Conservation (phyloP, 306 rosid species). For the Lathyrus aphaca region DNA sequence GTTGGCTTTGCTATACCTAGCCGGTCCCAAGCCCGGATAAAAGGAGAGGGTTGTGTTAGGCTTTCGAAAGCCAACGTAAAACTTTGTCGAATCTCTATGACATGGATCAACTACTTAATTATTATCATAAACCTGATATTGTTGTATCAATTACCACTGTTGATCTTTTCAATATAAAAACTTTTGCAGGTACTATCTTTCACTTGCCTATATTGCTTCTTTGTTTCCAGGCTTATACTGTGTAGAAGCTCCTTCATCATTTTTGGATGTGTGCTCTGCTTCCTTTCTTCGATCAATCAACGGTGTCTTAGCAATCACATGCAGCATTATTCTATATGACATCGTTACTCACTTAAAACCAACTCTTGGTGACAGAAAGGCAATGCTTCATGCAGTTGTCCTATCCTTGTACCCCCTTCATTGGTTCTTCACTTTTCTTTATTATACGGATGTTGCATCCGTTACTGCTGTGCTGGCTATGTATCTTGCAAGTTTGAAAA, state of each 20-base stretch:
- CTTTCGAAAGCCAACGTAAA: too few relatives aligned
- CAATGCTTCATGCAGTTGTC: conserved; percentile 60
- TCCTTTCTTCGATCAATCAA: conserved; percentile 72
- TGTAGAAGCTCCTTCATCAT: conserved; percentile 51
- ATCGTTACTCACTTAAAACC: conserved; percentile 76
- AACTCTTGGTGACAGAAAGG: conserved; percentile 61
- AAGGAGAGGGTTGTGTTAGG: too few relatives aligned
- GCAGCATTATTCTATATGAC: conserved; percentile 69
- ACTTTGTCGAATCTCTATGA: too few relatives aligned
- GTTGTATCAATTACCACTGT: conserved; percentile 32
- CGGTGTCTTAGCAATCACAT: conserved; percentile 67
- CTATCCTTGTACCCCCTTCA: conserved; percentile 82
- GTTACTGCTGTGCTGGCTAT: conserved; percentile 77
- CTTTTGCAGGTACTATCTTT: conserved; percentile 93
- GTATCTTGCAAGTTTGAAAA: conserved; percentile 83
- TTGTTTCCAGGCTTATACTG: conserved; percentile 72
- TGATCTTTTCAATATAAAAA: conserved; percentile 43
- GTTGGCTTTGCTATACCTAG: too few relatives aligned
- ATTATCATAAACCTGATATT: neutral
- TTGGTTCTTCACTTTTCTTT: conserved; percentile 92
- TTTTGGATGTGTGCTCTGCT: conserved; percentile 67
- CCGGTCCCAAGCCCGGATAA: too few relatives aligned
- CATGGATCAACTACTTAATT: too few relatives aligned
- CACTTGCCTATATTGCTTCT: conserved; percentile 88
- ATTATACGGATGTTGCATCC: conserved; percentile 90